Conservation (phyloP, 179 eudicot genomes). For the Carnegiea gigantea region DNA sequence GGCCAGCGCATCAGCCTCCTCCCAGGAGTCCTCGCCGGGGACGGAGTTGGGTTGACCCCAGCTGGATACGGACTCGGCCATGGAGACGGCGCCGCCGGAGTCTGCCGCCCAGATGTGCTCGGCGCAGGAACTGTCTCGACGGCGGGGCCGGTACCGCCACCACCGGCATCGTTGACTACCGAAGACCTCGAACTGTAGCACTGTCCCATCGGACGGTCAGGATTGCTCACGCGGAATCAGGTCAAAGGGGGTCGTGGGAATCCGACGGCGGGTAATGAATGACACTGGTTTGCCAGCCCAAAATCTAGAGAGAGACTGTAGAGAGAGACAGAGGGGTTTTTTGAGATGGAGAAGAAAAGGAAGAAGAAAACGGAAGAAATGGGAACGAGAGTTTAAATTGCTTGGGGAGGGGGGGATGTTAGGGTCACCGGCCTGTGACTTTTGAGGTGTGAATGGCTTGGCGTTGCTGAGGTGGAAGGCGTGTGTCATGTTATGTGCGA, state of each 20-base stretch:
- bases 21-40: slow-evolving; percentile 77
- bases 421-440: slow-evolving; percentile 17
- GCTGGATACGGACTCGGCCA: slow-evolving; percentile 74
- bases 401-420: slow-evolving; percentile 4
- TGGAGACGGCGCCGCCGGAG: slow-evolving; percentile 35
- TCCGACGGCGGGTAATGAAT: slow-evolving; percentile 16
- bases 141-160: slow-evolving; percentile 29
- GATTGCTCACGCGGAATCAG: background rate
- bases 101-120: slow-evolving; percentile 33
- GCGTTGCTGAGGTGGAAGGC: slow-evolving; percentile 1
- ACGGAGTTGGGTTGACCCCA: slow-evolving; percentile 68
- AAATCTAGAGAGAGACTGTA: slow-evolving; percentile 1
- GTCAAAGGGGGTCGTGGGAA: background rate
- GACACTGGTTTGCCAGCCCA: background rate
- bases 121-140: slow-evolving; percentile 21
- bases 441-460: slow-evolving; percentile 6
- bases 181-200: slow-evolving; percentile 65
- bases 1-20: slow-evolving; percentile 72
- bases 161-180: slow-evolving; percentile 44
- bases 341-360: background rate
- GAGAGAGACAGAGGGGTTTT: slow-evolving; percentile 3
- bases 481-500: background rate
- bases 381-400: slow-evolving; percentile 19
- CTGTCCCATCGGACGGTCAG: slow-evolving; percentile 49
- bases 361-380: background rate